These are phyloP conservation scores for Rhodotorula sp. DNA, from an alignment of 1,284 basidiomycete species.

Conservation along the genomic window DNA sequence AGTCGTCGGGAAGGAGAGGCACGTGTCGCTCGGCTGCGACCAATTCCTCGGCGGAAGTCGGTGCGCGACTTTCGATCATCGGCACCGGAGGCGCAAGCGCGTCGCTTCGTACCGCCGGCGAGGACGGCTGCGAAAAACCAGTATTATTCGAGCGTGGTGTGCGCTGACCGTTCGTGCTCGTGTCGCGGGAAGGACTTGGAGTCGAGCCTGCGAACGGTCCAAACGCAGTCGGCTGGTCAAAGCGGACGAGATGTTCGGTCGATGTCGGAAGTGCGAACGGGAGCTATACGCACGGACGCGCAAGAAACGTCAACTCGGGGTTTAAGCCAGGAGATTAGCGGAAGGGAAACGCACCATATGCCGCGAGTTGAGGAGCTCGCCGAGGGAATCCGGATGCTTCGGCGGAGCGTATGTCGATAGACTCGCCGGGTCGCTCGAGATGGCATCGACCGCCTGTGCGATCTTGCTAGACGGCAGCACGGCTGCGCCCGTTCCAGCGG, in stretches of 20 bases:
- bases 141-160: slow-evolving; percentile 9
- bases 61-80: no score
- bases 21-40: slow-evolving; percentile 3
- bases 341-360: slow-evolving; percentile 28
- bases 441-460: slow-evolving; percentile 31
- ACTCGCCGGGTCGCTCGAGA: slow-evolving; percentile 22
- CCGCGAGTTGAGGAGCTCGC: slow-evolving; percentile 39
- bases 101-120: neutral
- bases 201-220: slow-evolving; percentile 28
- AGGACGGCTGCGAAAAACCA: no score
- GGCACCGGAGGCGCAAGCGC: neutral
- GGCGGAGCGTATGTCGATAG: slow-evolving; percentile 31
- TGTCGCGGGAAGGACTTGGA: neutral
- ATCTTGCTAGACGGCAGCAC: slow-evolving; percentile 21
- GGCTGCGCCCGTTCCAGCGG: neutral
- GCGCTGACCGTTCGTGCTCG: slow-evolving; percentile 5
- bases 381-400: slow-evolving; percentile 14
- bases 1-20: slow-evolving; percentile 37
- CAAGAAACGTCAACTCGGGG: no score
- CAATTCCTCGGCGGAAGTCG: neutral
- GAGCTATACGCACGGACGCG: slow-evolving; percentile 10
- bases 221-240: slow-evolving; percentile 28
- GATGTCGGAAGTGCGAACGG: slow-evolving; percentile 39
- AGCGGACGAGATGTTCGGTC: slow-evolving; percentile 34
- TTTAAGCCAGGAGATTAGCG: no score